A percentile compares a stretch with the other conserved stretches of the same genome.
Conservation (phyloP, 306 rosid genomes). For the Cucumis sativus region Cucumber_9930_V3 NC_026655.2:5715001-5715500, state of each 20-base stretch:
- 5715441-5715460: no score
- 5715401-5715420: no score
- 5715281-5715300: not conserved
- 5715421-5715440: no score
- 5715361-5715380: no score
- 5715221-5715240: not conserved
- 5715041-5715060: slow-evolving; percentile 94
- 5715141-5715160: not conserved
- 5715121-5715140: slow-evolving; percentile 85
- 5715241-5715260: not conserved
- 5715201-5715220: not conserved
- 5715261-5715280: not conserved
- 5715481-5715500: no score
- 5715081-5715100: slow-evolving; percentile 86
- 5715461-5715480: no score
- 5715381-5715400: no score
- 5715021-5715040: slow-evolving; percentile 77
- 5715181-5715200: not conserved
- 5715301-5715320: not conserved
- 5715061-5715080: slow-evolving; percentile 77
- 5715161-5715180: not conserved
- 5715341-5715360: not conserved
- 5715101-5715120: slow-evolving; percentile 85
- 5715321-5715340: not conserved
- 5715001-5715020: slow-evolving; percentile 76